A percentile compares a stretch with the other conserved stretches of the same genome.
phyloP scores from a whole-genome alignment of 2,329 filamentous ascomycete species.

The Clarireedia homoeocarpa region DNA sequence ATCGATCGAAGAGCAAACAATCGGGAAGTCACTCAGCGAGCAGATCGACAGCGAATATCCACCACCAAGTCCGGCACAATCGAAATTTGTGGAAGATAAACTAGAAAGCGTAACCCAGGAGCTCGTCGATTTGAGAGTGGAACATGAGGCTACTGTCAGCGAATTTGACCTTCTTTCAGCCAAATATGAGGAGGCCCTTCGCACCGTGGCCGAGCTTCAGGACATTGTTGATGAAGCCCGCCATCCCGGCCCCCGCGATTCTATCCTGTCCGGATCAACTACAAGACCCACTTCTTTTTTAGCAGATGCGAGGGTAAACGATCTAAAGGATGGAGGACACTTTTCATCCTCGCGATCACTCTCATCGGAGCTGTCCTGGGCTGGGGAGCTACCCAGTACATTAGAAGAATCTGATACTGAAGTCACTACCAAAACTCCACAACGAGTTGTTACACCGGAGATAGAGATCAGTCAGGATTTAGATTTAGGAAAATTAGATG shows the following conservation, averaged over 20 bases:
- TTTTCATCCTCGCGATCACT: constrained; percentile 81
- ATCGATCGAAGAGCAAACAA: constrained; percentile 31
- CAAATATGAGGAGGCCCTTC: constrained; percentile 87
- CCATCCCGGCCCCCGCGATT: constrained; percentile 44
- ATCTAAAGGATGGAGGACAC: constrained; percentile 58
- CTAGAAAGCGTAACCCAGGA: constrained; percentile 87
- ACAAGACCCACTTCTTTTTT: constrained; percentile 73
- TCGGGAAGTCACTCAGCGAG: constrained; percentile 27
- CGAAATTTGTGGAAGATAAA: constrained; percentile 83
- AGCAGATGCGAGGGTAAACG: constrained; percentile 65
- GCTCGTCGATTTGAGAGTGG: constrained; percentile 79
- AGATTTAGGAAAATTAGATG: constrained; percentile 59
- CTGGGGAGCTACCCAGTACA: constrained; percentile 65
- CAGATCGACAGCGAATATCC: constrained; percentile 20
- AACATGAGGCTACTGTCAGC: constrained; percentile 76
- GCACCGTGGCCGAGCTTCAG: constrained; percentile 74
- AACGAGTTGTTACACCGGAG: constrained; percentile 18
- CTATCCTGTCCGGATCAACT: constrained; percentile 44
- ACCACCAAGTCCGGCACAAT: constrained; percentile 67
- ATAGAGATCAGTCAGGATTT: constrained; percentile 50
- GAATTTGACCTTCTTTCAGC: constrained; percentile 75
- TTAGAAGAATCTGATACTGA: constrained; percentile 56
- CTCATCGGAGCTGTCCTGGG: constrained; percentile 88
- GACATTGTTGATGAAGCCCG: constrained; percentile 75
- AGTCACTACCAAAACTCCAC: constrained; percentile 34